Evolutionary conservation across 129 eudicot genomes (phyloP).

Genomic region (Saposhnikovia divaricata): DNA sequence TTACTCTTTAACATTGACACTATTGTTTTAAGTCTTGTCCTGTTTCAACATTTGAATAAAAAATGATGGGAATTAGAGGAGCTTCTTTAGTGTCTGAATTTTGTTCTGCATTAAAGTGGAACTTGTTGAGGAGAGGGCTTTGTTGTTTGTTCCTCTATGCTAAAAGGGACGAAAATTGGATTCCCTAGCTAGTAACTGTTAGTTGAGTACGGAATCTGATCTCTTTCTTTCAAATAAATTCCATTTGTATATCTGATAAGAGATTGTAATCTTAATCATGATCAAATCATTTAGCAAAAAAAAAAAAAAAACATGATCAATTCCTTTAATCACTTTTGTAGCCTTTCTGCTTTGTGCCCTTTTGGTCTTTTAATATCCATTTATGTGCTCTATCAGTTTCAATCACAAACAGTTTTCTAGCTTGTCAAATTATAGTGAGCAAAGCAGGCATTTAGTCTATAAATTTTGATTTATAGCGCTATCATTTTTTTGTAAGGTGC

Average conservation of each 20-base stretch:
- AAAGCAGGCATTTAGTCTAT: neutral
- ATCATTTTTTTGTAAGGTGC: neutral
- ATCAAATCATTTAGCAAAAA: neutral
- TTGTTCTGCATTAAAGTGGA: neutral
- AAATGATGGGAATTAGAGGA: neutral
- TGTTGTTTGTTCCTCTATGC: neutral
- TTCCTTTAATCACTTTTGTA: constrained; percentile 13
- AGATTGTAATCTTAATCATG: constrained; percentile 3
- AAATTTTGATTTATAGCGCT: too few species aligned
- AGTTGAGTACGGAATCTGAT: constrained; percentile 21
- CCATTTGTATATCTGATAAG: too few species aligned
- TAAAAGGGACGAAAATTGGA: constrained; percentile 27
- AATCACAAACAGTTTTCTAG: neutral
- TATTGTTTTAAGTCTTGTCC: constrained; percentile 36
- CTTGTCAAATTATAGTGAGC: neutral
- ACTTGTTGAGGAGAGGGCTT: neutral
- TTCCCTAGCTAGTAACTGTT: constrained; percentile 43
- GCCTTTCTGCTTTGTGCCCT: neutral
- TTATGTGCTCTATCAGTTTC: neutral
- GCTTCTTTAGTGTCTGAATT: neutral
- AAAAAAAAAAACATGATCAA: neutral
- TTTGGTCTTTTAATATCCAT: neutral
- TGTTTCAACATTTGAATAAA: constrained; percentile 29
- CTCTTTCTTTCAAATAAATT: neutral
- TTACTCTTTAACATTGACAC: constrained; percentile 16